These are phyloP conservation scores for Ulota crispa DNA, from an alignment of 225 moss, liverwort and hornwort genomes.

Conservation along the genomic window DNA sequence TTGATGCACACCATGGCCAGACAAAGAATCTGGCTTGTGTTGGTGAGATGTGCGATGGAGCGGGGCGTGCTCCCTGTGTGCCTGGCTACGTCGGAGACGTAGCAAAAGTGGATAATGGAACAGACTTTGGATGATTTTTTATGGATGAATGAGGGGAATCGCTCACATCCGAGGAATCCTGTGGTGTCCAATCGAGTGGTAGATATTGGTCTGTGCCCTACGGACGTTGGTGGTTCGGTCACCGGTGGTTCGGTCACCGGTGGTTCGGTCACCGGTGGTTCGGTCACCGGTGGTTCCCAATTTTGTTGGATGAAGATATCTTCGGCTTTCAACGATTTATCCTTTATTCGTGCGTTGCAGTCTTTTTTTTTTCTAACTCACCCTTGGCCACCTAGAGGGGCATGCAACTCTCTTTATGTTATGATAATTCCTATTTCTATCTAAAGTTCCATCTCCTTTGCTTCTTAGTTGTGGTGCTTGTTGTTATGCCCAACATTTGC, in stretches of 20 bases:
- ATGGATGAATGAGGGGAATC: neutral
- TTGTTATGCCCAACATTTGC: too few relatives aligned
- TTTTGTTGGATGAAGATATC: neutral
- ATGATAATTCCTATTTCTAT: too few relatives aligned
- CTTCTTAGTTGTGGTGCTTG: too few relatives aligned
- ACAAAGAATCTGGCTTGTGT: neutral
- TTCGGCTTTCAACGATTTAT: neutral
- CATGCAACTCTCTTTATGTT: too few relatives aligned
- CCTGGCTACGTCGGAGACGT: neutral
- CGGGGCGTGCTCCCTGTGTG: slow-evolving; percentile 9
- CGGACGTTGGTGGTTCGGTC: too few relatives aligned
- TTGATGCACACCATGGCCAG: neutral
- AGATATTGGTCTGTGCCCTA: neutral
- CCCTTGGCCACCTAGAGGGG: too few relatives aligned
- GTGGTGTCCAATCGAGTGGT: neutral
- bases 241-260: too few relatives aligned
- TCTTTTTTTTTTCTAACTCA: too few relatives aligned
- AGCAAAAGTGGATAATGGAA: slow-evolving; percentile 22
- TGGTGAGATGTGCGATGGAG: neutral
- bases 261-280: too few relatives aligned
- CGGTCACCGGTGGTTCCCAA: neutral
- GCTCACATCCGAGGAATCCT: slow-evolving; percentile 3
- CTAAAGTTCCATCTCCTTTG: too few relatives aligned
- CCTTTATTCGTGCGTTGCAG: neutral
- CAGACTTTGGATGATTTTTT: neutral